Conservation (phyloP, 2,329 filamentous ascomycete genomes). For the Cladosporium sp. region DNA sequence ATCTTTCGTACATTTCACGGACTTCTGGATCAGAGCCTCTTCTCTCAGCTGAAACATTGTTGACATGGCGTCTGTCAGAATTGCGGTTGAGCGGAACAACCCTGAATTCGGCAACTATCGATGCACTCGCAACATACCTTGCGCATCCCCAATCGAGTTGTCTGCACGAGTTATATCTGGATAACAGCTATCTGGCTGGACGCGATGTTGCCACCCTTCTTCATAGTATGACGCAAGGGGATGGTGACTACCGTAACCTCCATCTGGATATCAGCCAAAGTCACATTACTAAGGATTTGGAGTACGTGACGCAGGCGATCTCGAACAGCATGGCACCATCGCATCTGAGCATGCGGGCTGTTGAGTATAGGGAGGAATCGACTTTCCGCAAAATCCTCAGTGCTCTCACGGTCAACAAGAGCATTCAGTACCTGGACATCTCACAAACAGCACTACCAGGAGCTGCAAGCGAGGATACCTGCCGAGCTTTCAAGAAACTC, state of each 20-base stretch:
- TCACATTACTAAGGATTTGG: slow-evolving; percentile 50
- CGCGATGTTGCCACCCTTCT: slow-evolving; percentile 62
- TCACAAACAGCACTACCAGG: slow-evolving; percentile 67
- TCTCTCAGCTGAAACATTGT: slow-evolving; percentile 61
- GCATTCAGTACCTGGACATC: slow-evolving; percentile 62
- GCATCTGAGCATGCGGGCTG: slow-evolving; percentile 61
- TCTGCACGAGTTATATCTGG: slow-evolving; percentile 59
- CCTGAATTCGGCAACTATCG: slow-evolving; percentile 59
- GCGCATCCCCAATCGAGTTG: slow-evolving; percentile 49
- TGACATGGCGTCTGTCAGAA: slow-evolving; percentile 64
- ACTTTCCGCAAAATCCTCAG: slow-evolving; percentile 61
- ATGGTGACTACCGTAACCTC: slow-evolving; percentile 48
- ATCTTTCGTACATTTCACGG: slow-evolving; percentile 61
- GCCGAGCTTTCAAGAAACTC: slow-evolving; percentile 58
- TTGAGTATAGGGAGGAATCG: slow-evolving; percentile 64
- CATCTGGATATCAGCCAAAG: slow-evolving; percentile 65
- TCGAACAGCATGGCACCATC: slow-evolving; percentile 53
- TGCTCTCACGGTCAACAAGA: slow-evolving; percentile 59
- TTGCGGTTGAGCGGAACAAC: slow-evolving; percentile 61
- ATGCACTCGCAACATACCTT: slow-evolving; percentile 61
- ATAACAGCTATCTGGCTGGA: slow-evolving; percentile 64
- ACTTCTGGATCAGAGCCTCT: slow-evolving; percentile 61
- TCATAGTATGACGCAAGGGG: slow-evolving; percentile 52
- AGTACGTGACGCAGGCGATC: slow-evolving; percentile 51
- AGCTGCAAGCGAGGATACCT: slow-evolving; percentile 64